A percentile compares a stretch with the other conserved stretches of the same genome.
These are phyloP conservation scores for Helenozyma baotianmanensis DNA, from an alignment of 805 yeast species.

Conservation along the genomic window DNA sequence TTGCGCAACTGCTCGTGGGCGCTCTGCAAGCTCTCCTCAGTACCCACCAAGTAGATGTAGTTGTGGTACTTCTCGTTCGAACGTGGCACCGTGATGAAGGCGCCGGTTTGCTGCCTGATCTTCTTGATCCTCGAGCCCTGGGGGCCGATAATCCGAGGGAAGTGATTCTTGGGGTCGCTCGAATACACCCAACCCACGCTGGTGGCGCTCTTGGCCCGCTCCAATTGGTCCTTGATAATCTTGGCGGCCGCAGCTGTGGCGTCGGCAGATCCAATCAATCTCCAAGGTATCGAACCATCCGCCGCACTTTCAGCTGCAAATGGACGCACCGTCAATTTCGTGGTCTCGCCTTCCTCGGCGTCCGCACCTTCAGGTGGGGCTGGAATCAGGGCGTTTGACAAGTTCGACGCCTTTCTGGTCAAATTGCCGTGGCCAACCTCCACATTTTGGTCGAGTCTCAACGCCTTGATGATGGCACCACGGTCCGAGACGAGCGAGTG, in stretches of 20 bases:
- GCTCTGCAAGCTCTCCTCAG: slow-evolving; percentile 43
- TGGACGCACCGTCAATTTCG: slow-evolving; percentile 43
- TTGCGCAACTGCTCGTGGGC: slow-evolving; percentile 19
- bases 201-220: slow-evolving; percentile 41
- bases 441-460: slow-evolving; percentile 49
- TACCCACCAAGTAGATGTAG: slow-evolving; percentile 58
- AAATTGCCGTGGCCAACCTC: slow-evolving; percentile 56
- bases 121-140: slow-evolving; percentile 64
- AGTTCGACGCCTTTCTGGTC: slow-evolving; percentile 45
- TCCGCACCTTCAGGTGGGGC: slow-evolving; percentile 45
- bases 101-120: slow-evolving; percentile 55
- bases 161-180: slow-evolving; percentile 41
- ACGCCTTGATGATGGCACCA: slow-evolving; percentile 56
- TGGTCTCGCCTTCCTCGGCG: slow-evolving; percentile 33
- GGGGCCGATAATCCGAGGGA: slow-evolving; percentile 70
- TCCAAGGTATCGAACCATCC: slow-evolving; percentile 54
- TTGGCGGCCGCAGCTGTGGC: slow-evolving; percentile 50
- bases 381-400: slow-evolving; percentile 40
- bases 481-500: slow-evolving; percentile 63
- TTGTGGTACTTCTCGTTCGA: slow-evolving; percentile 46
- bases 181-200: slow-evolving; percentile 61
- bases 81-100: slow-evolving; percentile 63
- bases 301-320: slow-evolving; percentile 18
- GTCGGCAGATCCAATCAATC: slow-evolving; percentile 51
- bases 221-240: slow-evolving; percentile 47